Evolutionary conservation across 1,139 yeast species (phyloP), one percentile per base, ranked within the genome.

Genomic region (Suhomyces taliae): DNA sequence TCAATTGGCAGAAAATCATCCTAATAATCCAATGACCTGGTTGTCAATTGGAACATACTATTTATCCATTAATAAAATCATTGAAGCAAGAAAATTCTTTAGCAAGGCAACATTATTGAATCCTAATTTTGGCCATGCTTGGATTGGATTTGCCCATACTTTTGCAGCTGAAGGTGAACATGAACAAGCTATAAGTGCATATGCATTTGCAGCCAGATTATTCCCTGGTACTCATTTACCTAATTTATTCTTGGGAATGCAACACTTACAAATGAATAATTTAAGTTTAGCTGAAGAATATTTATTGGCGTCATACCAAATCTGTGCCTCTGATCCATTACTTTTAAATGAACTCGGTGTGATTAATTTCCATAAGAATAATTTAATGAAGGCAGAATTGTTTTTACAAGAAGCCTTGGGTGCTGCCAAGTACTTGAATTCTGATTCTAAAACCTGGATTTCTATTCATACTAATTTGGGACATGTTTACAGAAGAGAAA

Each of bases 61-160:
- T 64, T 72, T 91, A 54, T 76, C 91, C 3, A 84, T 87, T 9
- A 80, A 79, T 51, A 87, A 87, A 60, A 74, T 88, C 11, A 67
- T 83, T 7, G 98, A 91, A 56, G 97, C 98, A 0, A 74, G 99
- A 47, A 79, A 87, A 53, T 90, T 81, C 62, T 95, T 91, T 65
- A 85, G 95, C 47, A 91, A 90, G 63, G 93, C 98, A 0, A 90
- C 98, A 0, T 76, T 90, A 56, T 68, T 91, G 54, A 87, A 90
- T 56, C 96, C 99, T 1, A 88, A 86, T 55, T 90, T 89, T 69
- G 96, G 96, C 0, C 95, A 89, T 46, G 97, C 98, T 1, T 95
- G 99, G 99, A 84, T 95, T 41, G 99, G 98, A 1, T 95, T 95
- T 72, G 98, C 98, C 1, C 98, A 93, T 62, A 91, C 99, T 0